Evolutionary conservation across 1,284 basidiomycete genomes (phyloP).

Genomic region (Puccinia triticina): DNA sequence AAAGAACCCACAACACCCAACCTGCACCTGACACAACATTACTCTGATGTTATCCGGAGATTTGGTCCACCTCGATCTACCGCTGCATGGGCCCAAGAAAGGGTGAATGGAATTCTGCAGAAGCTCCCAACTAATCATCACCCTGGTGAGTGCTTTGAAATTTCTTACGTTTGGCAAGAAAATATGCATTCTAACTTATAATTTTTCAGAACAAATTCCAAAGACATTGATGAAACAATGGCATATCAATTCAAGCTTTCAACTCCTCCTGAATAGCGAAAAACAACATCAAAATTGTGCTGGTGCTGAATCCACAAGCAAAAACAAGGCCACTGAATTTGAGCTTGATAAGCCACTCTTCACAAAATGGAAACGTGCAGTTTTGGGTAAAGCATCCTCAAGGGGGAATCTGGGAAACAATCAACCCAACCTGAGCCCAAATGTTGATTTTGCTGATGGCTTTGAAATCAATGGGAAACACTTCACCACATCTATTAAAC

Average conservation of each 20-base stretch:
- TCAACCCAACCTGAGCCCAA: background rate
- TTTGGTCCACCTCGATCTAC: background rate
- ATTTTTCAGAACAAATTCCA: background rate
- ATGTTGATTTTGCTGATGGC: background rate
- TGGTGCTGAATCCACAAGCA: no score
- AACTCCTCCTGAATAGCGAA: background rate
- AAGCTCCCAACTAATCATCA: slow-evolving; percentile 18
- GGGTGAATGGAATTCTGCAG: background rate
- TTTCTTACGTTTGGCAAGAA: background rate
- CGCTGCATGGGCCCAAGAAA: background rate
- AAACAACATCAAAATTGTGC: background rate
- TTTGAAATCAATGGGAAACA: background rate
- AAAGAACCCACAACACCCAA: background rate
- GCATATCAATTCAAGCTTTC: slow-evolving; percentile 16
- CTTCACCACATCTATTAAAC: background rate
- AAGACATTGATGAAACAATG: slow-evolving; percentile 3
- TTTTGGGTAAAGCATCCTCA: background rate
- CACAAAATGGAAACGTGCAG: background rate
- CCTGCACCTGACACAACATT: slow-evolving; percentile 6
- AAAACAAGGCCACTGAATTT: background rate
- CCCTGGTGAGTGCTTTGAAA: background rate
- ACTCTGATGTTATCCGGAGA: background rate
- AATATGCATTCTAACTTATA: no score
- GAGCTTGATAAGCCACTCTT: background rate
- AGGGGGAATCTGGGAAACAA: background rate